These are phyloP conservation scores for Zea luxurians DNA, from an alignment of 176 grass and related monocot species.

Conservation along the genomic window DNA sequence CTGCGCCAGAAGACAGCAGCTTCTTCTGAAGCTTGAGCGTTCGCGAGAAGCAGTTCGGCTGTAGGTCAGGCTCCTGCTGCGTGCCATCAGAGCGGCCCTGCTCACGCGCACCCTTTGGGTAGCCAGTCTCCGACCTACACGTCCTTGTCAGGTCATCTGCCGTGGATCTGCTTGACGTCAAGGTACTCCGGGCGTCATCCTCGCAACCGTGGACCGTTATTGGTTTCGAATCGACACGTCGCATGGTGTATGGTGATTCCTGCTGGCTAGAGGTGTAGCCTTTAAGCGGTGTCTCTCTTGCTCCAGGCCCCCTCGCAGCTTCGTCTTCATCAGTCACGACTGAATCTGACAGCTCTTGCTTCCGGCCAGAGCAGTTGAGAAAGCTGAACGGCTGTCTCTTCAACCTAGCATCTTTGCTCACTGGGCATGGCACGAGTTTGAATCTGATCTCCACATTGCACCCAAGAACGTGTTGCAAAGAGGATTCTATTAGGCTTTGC, in stretches of 20 bases:
- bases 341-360: constrained; percentile 86
- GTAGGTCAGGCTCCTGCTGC: constrained; percentile 63
- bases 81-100: constrained; percentile 52
- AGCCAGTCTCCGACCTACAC: constrained; percentile 56
- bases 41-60: constrained; percentile 82
- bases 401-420: constrained; percentile 55
- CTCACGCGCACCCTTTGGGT: constrained; percentile 62
- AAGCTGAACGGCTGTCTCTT: constrained; percentile 87
- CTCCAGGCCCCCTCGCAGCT: constrained; percentile 36
- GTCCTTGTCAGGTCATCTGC: constrained; percentile 60
- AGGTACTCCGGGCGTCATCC: constrained; percentile 57
- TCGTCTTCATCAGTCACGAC: constrained; percentile 58
- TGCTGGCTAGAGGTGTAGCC: constrained; percentile 67
- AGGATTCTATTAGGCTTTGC: constrained; percentile 64
- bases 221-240: constrained; percentile 47
- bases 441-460: constrained; percentile 86
- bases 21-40: constrained; percentile 81
- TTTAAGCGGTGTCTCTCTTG: constrained; percentile 60
- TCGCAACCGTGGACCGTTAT: constrained; percentile 46
- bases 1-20: constrained; percentile 61
- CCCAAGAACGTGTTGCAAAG: constrained; percentile 73
- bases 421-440: constrained; percentile 55
- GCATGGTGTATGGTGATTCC: constrained; percentile 48
- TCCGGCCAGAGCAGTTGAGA: constrained; percentile 86
- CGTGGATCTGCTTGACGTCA: constrained; percentile 67